phyloP scores from a whole-genome alignment of 352 stramenopile species.

The Phytopythium kandeliae region DNA sequence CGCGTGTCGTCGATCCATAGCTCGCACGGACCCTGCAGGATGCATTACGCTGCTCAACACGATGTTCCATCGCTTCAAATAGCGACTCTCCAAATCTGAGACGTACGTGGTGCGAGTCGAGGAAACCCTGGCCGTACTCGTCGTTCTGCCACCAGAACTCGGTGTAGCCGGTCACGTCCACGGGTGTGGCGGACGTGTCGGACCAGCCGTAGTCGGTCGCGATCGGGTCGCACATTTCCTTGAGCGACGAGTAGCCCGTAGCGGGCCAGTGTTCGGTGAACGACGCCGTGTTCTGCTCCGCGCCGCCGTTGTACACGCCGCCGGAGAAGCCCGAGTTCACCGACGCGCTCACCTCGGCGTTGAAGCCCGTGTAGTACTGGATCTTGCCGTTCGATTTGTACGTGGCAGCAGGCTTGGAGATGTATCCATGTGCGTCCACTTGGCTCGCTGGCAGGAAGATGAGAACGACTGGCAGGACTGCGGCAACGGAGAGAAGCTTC shows the following conservation, averaged over 20 bases:
- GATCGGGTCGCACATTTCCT: constrained; percentile 27
- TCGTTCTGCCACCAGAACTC: constrained; percentile 38
- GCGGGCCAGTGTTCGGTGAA: constrained; percentile 23
- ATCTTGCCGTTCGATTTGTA: constrained; percentile 11
- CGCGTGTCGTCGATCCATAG: constrained; percentile 38
- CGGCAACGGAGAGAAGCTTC: constrained; percentile 10
- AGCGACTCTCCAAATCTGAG: not conserved
- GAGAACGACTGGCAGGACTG: constrained; percentile 4
- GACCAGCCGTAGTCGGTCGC: constrained; percentile 25
- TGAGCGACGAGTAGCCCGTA: constrained; percentile 25
- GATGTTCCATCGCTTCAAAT: too few relatives aligned
- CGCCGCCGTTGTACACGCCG: constrained; percentile 23
- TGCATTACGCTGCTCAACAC: not conserved
- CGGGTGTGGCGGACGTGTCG: constrained; percentile 11
- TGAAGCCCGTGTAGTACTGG: constrained; percentile 20
- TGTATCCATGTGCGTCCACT: constrained; percentile 19
- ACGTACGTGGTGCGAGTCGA: constrained; percentile 32
- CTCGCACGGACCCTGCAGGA: constrained; percentile 34
- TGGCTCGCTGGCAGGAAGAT: constrained; percentile 7
- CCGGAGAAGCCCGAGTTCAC: constrained; percentile 26
- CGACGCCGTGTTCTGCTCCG: constrained; percentile 22
- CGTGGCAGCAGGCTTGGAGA: constrained; percentile 16
- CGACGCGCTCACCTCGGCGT: constrained; percentile 14
- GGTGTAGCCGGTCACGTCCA: constrained; percentile 25
- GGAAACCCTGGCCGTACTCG: constrained; percentile 30